These are phyloP conservation scores for Aspergillus ustus DNA, from an alignment of 2,329 filamentous ascomycete species.

Conservation along the genomic window DNA sequence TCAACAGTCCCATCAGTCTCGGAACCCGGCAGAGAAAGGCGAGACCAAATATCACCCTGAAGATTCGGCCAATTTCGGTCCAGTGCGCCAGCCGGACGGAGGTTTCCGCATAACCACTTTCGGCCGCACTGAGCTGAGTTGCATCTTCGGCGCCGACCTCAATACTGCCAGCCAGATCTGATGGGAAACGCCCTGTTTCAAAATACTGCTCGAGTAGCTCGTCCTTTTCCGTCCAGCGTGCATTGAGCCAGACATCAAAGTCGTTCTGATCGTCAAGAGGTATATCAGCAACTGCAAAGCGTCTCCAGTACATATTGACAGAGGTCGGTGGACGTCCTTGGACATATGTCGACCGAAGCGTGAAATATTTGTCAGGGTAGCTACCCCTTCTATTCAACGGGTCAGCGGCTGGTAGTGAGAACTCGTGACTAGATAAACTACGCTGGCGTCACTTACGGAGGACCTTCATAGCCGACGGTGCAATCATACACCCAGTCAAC, in stretches of 20 bases:
- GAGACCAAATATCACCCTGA: slow-evolving; percentile 43
- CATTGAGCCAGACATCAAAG: slow-evolving; percentile 84
- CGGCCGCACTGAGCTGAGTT: slow-evolving; percentile 37
- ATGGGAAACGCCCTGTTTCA: slow-evolving; percentile 77
- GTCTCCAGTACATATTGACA: slow-evolving; percentile 95
- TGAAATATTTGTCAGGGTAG: slow-evolving; percentile 91
- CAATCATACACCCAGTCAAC: slow-evolving; percentile 74
- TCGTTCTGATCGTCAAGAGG: slow-evolving; percentile 73
- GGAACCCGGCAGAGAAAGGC: slow-evolving; percentile 38
- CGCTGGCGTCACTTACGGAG: slow-evolving; percentile 68
- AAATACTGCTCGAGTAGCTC: slow-evolving; percentile 82
- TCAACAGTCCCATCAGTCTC: slow-evolving; percentile 30
- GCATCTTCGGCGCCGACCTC: slow-evolving; percentile 48
- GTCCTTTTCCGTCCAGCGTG: slow-evolving; percentile 93
- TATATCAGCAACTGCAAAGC: slow-evolving; percentile 79
- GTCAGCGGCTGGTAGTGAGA: slow-evolving; percentile 9
- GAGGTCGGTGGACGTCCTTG: slow-evolving; percentile 89
- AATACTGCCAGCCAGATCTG: slow-evolving; percentile 61
- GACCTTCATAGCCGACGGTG: slow-evolving; percentile 92
- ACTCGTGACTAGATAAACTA: background rate
- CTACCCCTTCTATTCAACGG: slow-evolving; percentile 64
- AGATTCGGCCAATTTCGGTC: slow-evolving; percentile 50
- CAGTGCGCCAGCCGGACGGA: slow-evolving; percentile 49
- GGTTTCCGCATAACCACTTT: slow-evolving; percentile 49
- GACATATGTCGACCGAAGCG: slow-evolving; percentile 83